phyloP scores from a whole-genome alignment of 345 rosid species.

The Acer negundo region DNA sequence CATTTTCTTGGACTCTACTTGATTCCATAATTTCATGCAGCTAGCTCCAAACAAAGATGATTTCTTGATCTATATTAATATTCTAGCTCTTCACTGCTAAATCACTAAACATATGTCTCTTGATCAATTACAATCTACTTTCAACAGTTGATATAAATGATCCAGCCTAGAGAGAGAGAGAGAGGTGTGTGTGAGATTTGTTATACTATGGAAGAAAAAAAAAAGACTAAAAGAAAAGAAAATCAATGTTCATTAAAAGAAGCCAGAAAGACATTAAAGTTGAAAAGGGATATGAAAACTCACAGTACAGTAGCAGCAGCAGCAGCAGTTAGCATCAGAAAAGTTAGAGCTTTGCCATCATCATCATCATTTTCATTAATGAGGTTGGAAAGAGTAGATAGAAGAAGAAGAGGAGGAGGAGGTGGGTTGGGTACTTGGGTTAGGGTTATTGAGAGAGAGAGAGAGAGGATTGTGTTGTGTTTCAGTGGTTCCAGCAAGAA shows the following conservation, averaged over 20 bases:
- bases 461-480: conserved; percentile 37
- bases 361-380: background rate
- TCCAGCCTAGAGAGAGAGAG: background rate
- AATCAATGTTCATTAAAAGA: background rate
- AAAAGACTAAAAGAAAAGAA: background rate
- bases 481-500: conserved; percentile 85
- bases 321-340: conserved; percentile 20
- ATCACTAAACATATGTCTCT: background rate
- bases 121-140: background rate
- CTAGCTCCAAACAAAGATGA: background rate
- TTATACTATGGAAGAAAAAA: background rate
- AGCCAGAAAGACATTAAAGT: conserved; percentile 27
- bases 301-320: conserved; percentile 13
- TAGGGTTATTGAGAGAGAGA: background rate
- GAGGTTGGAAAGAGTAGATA: background rate
- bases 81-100: too few relatives aligned
- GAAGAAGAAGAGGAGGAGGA: background rate
- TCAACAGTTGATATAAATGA: background rate
- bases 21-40: conserved; percentile 37
- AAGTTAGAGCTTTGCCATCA: conserved; percentile 17
- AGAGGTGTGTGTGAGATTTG: background rate
- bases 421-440: background rate
- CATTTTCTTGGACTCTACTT: conserved; percentile 40
- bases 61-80: conserved; percentile 7
- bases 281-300: conserved; percentile 31